A percentile compares a stretch with the other conserved stretches of the same genome.
These are phyloP conservation scores for Rubus idaeus DNA, from an alignment of 306 rosid genomes.

Conservation along the genomic window DNA sequence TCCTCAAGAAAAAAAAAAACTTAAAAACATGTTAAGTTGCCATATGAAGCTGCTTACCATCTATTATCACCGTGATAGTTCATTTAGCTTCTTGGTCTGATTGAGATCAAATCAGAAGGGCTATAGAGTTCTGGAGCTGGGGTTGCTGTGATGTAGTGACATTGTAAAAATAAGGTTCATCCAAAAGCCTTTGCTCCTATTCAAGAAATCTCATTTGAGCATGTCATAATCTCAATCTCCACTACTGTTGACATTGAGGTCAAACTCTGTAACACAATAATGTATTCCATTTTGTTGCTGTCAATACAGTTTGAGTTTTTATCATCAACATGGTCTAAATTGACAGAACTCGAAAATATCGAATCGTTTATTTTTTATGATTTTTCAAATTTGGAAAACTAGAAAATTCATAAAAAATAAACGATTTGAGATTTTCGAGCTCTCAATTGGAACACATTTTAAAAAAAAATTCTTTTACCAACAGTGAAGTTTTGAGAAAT, in stretches of 20 bases:
- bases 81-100: conserved; percentile 24
- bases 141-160: conserved; percentile 78
- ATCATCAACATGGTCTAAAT: too few relatives aligned
- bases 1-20: conserved; percentile 12
- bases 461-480: too few relatives aligned
- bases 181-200: conserved; percentile 60
- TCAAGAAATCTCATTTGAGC: not conserved
- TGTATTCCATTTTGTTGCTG: not conserved
- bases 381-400: too few relatives aligned
- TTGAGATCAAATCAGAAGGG: conserved; percentile 14
- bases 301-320: too few relatives aligned
- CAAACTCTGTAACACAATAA: conserved; percentile 11
- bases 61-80: conserved; percentile 5
- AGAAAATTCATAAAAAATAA: too few relatives aligned
- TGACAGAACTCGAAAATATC: too few relatives aligned
- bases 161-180: conserved; percentile 60
- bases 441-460: too few relatives aligned
- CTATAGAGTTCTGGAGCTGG: conserved; percentile 49
- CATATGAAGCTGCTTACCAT: not conserved
- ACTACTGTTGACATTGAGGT: not conserved
- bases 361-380: too few relatives aligned
- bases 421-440: too few relatives aligned
- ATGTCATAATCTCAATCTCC: not conserved
- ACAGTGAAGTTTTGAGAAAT: too few relatives aligned
- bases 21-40: conserved; percentile 25